Evolutionary conservation across 2,329 filamentous ascomycete species (phyloP).

Genomic region (Alternaria sp.): DNA sequence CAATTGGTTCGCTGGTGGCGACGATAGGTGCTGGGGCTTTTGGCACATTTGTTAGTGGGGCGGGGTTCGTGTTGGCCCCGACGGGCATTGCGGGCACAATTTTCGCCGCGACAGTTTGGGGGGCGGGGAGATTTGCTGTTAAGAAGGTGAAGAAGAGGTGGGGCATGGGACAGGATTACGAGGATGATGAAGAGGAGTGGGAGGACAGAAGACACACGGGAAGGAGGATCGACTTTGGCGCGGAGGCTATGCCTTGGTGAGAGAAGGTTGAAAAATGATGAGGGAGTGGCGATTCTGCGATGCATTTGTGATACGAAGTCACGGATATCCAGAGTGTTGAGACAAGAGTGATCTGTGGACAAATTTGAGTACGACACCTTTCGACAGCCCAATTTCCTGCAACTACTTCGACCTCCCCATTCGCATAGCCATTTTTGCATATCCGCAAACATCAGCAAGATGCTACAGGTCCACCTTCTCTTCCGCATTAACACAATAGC

Average conservation of each 20-base stretch:
- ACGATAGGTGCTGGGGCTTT: constrained; percentile 51
- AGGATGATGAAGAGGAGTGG: constrained; percentile 28
- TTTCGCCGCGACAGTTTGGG: constrained; percentile 51
- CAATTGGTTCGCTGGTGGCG: constrained; percentile 51
- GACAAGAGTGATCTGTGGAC: not conserved
- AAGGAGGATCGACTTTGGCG: constrained; percentile 22
- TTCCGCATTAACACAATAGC: not conserved
- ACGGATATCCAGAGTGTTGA: not conserved
- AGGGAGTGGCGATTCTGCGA: not conserved
- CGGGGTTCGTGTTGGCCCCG: constrained; percentile 54
- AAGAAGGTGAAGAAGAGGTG: constrained; percentile 44
- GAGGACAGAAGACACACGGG: constrained; percentile 24
- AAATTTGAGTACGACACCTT: not conserved
- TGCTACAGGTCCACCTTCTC: not conserved
- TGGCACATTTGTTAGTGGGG: constrained; percentile 49
- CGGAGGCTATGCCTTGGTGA: constrained; percentile 36
- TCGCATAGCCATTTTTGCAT: not conserved
- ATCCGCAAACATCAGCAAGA: not conserved
- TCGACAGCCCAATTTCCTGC: not conserved
- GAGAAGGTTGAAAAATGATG: not conserved
- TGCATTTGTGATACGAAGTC: not conserved
- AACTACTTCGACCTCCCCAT: not conserved
- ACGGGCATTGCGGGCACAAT: constrained; percentile 52
- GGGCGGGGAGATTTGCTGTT: constrained; percentile 48
- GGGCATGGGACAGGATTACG: constrained; percentile 30